Evolutionary conservation across 164 flowering plant genomes (phyloP), one percentile per base, ranked within the genome.

Genomic region (Vitis vinifera): DNA sequence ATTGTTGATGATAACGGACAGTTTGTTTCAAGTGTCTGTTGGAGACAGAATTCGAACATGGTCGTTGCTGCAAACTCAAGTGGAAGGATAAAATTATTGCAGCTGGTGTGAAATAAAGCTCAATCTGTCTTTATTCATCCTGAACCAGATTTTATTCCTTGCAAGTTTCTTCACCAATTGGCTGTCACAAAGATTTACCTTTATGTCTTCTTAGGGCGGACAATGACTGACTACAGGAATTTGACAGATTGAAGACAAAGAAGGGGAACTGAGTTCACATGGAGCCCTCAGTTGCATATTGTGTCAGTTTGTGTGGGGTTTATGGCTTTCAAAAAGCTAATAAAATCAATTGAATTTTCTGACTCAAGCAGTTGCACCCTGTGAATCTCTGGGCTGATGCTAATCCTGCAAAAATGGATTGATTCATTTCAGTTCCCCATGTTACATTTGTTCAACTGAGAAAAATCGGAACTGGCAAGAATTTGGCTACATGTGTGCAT

Each of bases 1-100:
- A 82, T 79, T 16, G 77, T 65, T 60, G 87, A 91, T 67, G 89
- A 85, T 60, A 78, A 70, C 71, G 89, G 91, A 37, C 96, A 83
- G 73, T 94, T 94, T 84, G 97, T 95, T 68, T 92, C 99, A 10
- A 88, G 96, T 73, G 96, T 95, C 57, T 93, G 97, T 63, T 93
- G 97, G 92, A 85, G 91, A 75, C 70, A 73, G 50, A 90, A 87
- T 63, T 88, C 99, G 68, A 81, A 86, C 77, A 88, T 76, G 83
- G 69, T 92, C 68, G 85, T 91, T 49, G 91, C 96, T 71, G 94
- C 99, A 69, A 94, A 86, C 68, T 91, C 98, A 60, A 81, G 65
- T 66, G 99, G 99, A 52, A 73, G 75, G 71, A 83, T 94, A 58
- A 90, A 91, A 76, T 72, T 91, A 59, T 73, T 94, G 66, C 83